These are phyloP conservation scores for Pinus taeda DNA, from an alignment of 75 land plant species.

Conservation along the genomic window DNA sequence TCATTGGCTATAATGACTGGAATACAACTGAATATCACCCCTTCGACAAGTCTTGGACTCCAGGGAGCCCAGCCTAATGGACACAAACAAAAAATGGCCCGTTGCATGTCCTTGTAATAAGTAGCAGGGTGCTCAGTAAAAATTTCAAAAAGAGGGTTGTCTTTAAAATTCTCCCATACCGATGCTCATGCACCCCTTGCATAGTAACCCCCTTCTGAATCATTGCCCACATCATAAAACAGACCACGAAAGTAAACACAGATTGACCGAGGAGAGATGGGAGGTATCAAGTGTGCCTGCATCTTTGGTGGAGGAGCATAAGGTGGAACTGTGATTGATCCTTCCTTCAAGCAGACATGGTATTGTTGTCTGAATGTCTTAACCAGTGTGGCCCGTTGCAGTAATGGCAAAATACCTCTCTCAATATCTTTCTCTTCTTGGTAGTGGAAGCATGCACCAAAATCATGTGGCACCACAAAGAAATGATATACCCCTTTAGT, in stretches of 20 bases:
- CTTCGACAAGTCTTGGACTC: too few species aligned
- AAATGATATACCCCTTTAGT: conserved; percentile 21
- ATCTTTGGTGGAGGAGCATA: conserved; percentile 27
- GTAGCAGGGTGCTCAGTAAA: conserved; percentile 23
- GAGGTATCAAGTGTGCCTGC: conserved; percentile 26
- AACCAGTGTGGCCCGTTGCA: conserved; percentile 20
- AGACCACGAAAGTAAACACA: conserved; percentile 22
- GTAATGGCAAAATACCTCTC: conserved; percentile 13
- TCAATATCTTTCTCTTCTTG: conserved; percentile 34
- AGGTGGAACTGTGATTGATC: conserved; percentile 21
- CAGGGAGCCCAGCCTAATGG: background rate
- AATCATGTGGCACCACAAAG: conserved; percentile 13
- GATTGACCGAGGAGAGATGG: conserved; percentile 18
- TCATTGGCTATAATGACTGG: conserved; percentile 25
- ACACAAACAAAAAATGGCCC: conserved; percentile 26
- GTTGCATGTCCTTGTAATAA: conserved; percentile 29
- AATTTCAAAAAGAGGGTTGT: conserved; percentile 13
- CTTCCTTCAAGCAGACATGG: conserved; percentile 30
- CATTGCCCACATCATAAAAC: conserved; percentile 21
- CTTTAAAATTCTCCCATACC: too few species aligned
- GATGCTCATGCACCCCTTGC: background rate
- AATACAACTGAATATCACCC: conserved; percentile 30
- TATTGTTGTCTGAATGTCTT: conserved; percentile 23
- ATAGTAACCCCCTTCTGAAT: conserved; percentile 29
- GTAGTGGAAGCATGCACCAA: background rate